Percentiles rank a stretch among this genome's conserved stretches.
Conservation (phyloP, 495 filamentous ascomycete genomes). For the Penicillium flavigenum region DNA sequence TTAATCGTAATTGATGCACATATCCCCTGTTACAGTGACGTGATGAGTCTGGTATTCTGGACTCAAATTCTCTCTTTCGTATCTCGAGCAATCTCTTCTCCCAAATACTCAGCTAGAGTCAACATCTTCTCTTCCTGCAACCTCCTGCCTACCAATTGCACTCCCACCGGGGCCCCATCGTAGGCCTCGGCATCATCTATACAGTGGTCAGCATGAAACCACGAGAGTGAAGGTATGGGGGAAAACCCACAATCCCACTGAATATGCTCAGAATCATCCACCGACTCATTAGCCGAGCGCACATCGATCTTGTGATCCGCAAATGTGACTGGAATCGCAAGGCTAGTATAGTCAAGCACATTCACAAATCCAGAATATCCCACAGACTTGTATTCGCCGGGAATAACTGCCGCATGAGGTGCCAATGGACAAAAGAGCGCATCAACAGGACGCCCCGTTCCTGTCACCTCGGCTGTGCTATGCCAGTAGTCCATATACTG, state of each 20-base stretch:
- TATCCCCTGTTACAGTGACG: background rate
- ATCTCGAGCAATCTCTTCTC: conserved; percentile 22
- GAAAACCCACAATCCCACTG: conserved; percentile 54
- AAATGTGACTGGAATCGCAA: conserved; percentile 58
- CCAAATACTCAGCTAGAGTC: conserved; percentile 41
- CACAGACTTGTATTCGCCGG: conserved; percentile 45
- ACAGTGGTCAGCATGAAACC: background rate
- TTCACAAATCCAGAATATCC: conserved; percentile 57
- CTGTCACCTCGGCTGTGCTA: conserved; percentile 51
- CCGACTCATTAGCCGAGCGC: conserved; percentile 33
- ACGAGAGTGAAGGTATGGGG: background rate
- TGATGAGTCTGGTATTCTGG: background rate
- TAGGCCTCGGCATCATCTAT: conserved; percentile 54
- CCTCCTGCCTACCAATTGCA: conserved; percentile 53
- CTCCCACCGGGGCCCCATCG: conserved; percentile 53
- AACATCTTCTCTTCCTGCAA: conserved; percentile 56
- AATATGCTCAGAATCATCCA: conserved; percentile 40
- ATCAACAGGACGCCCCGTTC: conserved; percentile 58
- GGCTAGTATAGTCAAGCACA: conserved; percentile 56
- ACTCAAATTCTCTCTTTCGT: background rate
- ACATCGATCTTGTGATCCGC: conserved; percentile 55
- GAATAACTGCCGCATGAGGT: conserved; percentile 50
- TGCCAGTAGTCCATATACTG: conserved; percentile 72
- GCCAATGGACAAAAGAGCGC: conserved; percentile 50
- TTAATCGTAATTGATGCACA: background rate